Evolutionary conservation across 345 rosid genomes (phyloP), one percentile per base, ranked within the genome.

Genomic region (Corymbia maculata): DNA sequence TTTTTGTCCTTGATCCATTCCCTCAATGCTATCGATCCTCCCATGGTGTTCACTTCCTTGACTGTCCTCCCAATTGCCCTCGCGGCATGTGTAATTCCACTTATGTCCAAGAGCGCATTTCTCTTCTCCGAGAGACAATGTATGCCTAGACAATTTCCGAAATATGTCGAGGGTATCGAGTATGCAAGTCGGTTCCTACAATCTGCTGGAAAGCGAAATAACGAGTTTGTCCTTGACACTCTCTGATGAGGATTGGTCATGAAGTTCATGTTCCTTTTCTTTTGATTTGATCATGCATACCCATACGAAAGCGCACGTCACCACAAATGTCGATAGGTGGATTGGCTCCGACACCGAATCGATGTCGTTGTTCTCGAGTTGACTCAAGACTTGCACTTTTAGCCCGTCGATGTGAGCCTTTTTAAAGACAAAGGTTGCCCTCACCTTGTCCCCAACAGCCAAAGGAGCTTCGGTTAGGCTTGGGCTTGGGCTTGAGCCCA

Each of bases 121-220:
- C 36, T 90, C 86, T 90, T 90, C 16, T 68, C 87, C 9, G 88
- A 4, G 88, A 5, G 2, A 85, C 66, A 11, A 86, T 64, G 32
- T 9, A 87, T 52, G 32, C 75, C 87, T 6, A 93, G 21, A 36
- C 93, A 91, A 45, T 94, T 94, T 3, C 95, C 95, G 4, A 92
- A 91, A 30, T 92, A 93, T 5, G 87, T 87, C 21, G 30, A 59
- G 6, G 92, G 91, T 24, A 93, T 61, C 1, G 86, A 30, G 47
- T 28, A 13, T 24, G 42, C 87, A 0, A 86, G 87, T 7, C 94
- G 88, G 16, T 66, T 28, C 28, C 88, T 32, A 10, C 89, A 88
- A 13, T 88, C 88, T 1, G 89, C 89, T 3, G 44, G 42, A 9
- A 88, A 66, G 36, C 7, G 12, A 88, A 85, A 11, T 26, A 5